Evolutionary conservation across 2,329 filamentous ascomycete species (phyloP), one percentile per base, ranked within the genome.

Genomic region (Penicillium sp.): DNA sequence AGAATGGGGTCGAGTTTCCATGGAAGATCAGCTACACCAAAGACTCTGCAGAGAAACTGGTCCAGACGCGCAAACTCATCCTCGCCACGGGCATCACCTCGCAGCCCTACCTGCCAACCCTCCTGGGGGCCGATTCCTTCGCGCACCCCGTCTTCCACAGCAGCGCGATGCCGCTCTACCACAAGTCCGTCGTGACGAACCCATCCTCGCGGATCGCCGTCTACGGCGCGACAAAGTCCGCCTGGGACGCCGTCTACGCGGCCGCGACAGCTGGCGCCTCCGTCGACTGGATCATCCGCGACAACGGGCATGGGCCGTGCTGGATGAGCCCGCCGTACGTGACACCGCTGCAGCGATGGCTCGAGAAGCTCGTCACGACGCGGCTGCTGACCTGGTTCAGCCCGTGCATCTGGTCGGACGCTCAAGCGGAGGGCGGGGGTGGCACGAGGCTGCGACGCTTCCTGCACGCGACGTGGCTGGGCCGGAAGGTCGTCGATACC

Each of bases 301-400:
- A 75, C 30, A 76, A 75, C 11, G 78, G 78, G n/a, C 77, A 78
- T 66, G 78, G 78, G 1, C 78, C 78, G 1, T 63, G 62, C 50
- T 79, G 77, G 77, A 76, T 80, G 75, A 69, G 72, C 7, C 75
- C 75, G 4, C 64, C 84, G 1, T 87, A 86, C 59, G 87, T 91
- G 17, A 90, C 89, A 1, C 88, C 88, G 0, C 71, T 90, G n/a
- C 88, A 88, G 72, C 84, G 83, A 61, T 87, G 86, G 83, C 77
- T 91, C 0, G 90, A 92, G 74, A 86, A 89, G 68, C 82, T 92
- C 5, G 83, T 89, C 4, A 84, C 85, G 35, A 89, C 86, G 0
- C 86, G 91, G 0, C 82, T 90, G 65, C 76, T 93, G 57, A 90
- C 87, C 2, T 92, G 89, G 87, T 87, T 93, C 75, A 88, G 86